Conservation (phyloP, 768 basidiomycete species). For the Suillus subluteus region DNA sequence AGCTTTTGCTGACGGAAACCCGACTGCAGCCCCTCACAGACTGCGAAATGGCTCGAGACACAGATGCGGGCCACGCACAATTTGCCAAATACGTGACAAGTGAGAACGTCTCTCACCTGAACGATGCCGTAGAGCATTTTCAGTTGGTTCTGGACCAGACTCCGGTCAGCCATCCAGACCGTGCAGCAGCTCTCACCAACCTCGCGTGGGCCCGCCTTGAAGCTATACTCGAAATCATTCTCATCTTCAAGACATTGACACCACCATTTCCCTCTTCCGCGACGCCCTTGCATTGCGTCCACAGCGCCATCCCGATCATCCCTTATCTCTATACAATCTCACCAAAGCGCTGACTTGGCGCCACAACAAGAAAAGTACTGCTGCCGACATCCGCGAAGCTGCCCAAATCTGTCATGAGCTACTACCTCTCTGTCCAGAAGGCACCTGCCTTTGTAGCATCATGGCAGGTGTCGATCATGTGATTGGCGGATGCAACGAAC, state of each 20-base stretch:
- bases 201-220: not conserved
- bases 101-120: not conserved
- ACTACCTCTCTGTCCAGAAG: not conserved
- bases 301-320: not conserved
- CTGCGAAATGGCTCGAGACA: not conserved
- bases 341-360: not conserved
- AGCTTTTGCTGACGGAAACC: not conserved
- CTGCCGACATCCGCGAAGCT: not conserved
- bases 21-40: not conserved
- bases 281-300: not conserved
- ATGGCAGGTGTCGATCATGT: not conserved
- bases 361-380: not conserved
- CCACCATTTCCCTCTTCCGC: not conserved
- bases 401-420: not conserved
- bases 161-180: not conserved
- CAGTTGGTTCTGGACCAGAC: not conserved
- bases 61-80: not conserved
- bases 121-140: not conserved
- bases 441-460: not conserved
- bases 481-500: not conserved
- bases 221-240: not conserved
- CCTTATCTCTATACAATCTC: not conserved
- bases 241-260: not conserved
- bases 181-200: not conserved
- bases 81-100: not conserved